phyloP scores from a whole-genome alignment of 2,329 filamentous ascomycete genomes.

The Botrytis elliptica region DNA sequence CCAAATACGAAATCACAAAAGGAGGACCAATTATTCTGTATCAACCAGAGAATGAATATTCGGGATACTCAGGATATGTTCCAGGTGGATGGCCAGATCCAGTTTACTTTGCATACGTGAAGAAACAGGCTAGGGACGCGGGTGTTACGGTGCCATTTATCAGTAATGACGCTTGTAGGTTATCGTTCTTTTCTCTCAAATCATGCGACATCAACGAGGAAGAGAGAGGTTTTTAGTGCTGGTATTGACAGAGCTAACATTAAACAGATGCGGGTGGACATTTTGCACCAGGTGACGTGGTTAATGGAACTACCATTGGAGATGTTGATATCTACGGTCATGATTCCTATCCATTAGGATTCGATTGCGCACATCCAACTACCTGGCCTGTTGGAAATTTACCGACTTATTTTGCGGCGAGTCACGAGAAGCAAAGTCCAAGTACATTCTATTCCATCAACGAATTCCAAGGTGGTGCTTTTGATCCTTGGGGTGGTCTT shows the following conservation, averaged over 20 bases:
- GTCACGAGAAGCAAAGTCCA: conserved; percentile 61
- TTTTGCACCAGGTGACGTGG: conserved; percentile 35
- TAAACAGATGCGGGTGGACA: conserved; percentile 28
- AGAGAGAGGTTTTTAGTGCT: not conserved
- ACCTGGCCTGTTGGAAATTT: conserved; percentile 58
- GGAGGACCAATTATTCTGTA: conserved; percentile 76
- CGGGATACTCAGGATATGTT: conserved; percentile 47
- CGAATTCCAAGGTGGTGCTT: conserved; percentile 68
- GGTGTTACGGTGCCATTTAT: conserved; percentile 74
- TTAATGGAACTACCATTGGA: conserved; percentile 35
- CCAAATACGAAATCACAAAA: conserved; percentile 76
- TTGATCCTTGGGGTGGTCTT: conserved; percentile 71
- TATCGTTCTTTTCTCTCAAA: not conserved
- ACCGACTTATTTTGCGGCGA: conserved; percentile 54
- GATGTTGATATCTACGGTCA: conserved; percentile 42
- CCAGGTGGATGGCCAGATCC: conserved; percentile 59
- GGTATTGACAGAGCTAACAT: conserved; percentile 13
- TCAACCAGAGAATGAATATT: conserved; percentile 83
- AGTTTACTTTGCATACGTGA: conserved; percentile 68
- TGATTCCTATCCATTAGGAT: conserved; percentile 47
- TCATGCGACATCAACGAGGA: not conserved
- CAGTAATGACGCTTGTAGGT: conserved; percentile 63
- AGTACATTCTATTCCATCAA: conserved; percentile 61
- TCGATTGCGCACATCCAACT: conserved; percentile 47
- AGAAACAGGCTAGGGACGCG: conserved; percentile 64